Evolutionary conservation across 768 basidiomycete genomes (phyloP), one percentile per base, ranked within the genome.

Genomic region (Trametes villosa): DNA sequence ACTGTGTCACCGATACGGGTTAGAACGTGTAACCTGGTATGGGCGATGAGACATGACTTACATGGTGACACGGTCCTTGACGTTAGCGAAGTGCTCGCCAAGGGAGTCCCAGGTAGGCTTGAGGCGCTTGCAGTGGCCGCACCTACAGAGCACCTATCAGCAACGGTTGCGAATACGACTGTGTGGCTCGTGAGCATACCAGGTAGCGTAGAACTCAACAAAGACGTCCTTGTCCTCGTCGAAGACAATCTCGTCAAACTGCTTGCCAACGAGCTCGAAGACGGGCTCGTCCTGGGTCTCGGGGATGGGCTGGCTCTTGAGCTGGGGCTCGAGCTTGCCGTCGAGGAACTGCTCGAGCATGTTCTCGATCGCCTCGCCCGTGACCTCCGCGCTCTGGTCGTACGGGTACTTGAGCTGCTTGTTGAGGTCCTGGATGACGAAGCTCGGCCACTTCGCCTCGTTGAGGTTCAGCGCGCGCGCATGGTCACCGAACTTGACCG

Each of bases 41-140:
- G 41, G 15, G 20, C 34, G 30, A 40, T 34, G 24, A 18, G 48
- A 29, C 18, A 27, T n/a, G 41, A 75, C 83, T 51, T 74, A 96
- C 94, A 96, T 94, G 67, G 86, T 66, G 57, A 97, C 68, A 36
- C 83, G 83, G 70, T 94, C 88, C 76, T 89, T 87, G 73, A 87
- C 79, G 53, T 79, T 72, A 46, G 85, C 83, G 76, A 87, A 98
- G 71, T 89, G 89, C 71, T 96, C 91, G 56, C 84, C 97, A 36
- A 99, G 85, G 26, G 80, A 83, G 61, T 98, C 96, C 94, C 94
- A 99, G 40, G 79, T 92, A 13, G 97, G 96, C 74, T 91, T 92
- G 67, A 99, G 86, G 68, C 95, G 94, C 79, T 97, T 97, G 89
- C 94, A 96, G 84, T 95, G 94, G 44, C 92, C 91, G 70, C 92